These are phyloP conservation scores for Senna tora DNA, from an alignment of 306 rosid species.

Conservation along the genomic window DNA sequence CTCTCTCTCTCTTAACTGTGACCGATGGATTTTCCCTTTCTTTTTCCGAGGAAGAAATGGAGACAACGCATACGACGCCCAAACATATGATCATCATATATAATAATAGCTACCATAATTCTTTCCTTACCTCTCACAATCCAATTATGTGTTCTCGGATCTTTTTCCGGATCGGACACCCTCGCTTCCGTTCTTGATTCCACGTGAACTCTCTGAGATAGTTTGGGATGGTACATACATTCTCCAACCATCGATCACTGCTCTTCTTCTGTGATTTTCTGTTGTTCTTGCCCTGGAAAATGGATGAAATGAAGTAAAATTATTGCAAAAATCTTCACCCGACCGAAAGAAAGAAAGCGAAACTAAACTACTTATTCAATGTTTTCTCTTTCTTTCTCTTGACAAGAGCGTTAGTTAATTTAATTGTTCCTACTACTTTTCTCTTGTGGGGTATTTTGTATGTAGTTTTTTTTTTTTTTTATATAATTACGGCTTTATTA, in stretches of 20 bases:
- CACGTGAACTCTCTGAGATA: background rate
- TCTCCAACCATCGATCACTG: slow-evolving; percentile 9
- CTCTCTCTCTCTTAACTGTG: slow-evolving; percentile 16
- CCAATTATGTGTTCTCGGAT: slow-evolving; percentile 51
- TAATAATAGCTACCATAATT: no score
- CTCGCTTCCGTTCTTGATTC: slow-evolving; percentile 37
- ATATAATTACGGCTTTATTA: slow-evolving; percentile 22
- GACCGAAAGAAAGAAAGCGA: no score
- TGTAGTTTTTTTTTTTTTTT: no score
- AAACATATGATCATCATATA: slow-evolving; percentile 45
- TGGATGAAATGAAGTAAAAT: no score
- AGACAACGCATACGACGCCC: slow-evolving; percentile 16
- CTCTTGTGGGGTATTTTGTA: background rate
- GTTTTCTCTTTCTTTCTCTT: slow-evolving; percentile 19
- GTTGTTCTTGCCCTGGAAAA: background rate
- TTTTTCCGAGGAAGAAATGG: background rate
- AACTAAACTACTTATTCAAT: background rate
- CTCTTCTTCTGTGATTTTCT: no score
- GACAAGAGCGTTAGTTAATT: slow-evolving; percentile 28
- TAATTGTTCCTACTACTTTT: slow-evolving; percentile 24
- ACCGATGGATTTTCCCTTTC: slow-evolving; percentile 28
- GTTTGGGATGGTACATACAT: slow-evolving; percentile 30
- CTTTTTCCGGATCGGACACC: slow-evolving; percentile 44
- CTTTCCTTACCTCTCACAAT: slow-evolving; percentile 47
- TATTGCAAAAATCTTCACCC: slow-evolving; percentile 7